Base-by-base conservation (phyloP, 2,329 filamentous ascomycete genomes). In the Cladosporium sp. region DNA sequence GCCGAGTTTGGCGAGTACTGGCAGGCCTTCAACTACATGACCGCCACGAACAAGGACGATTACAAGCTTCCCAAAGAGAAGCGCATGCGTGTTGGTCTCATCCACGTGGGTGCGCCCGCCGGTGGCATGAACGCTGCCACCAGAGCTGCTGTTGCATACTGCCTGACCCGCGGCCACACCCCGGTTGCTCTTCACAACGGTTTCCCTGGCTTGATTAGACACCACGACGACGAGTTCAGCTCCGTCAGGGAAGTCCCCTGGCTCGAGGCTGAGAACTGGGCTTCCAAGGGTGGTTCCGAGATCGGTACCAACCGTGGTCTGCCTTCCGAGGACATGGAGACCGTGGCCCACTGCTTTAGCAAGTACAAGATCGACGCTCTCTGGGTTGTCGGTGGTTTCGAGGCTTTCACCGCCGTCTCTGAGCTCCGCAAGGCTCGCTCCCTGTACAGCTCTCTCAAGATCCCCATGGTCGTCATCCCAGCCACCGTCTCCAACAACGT, bases 401-500 rank as follows among this genome's bases (percentile, higher is more conserved):
- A 99, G 72, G 93, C 91, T 1, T 99, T 95, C 76, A 95, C 93
- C 52, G 86, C 93, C 2, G 80, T 96, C 29, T 89, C 88, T 39
- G 87, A 97, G 70, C 79, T 99, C 54, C 85, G 91, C 59, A 83
- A 88, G 73, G 90, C 86, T 12, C 80, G 90, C 50, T 79, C 83
- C 30, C 73, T 88, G 54, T 96, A 88, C 70, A 84, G 88, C 9
- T 85, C 87, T 1, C 87, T 99, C 66, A 90, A 89, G 69, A 96
- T 99, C 57, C 93, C 93, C 17, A 89, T 97, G 78, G 81, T 86
- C 47, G 80, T 96, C 37, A 78, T 99, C 20, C 93, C 93, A 0
- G 93, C 93, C n/a, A 99, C 93, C 8, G 92, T 99, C 61, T 96
- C 89, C 58, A 99, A 99, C 78, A 99, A 99, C 68, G 93, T 99